phyloP scores from a whole-genome alignment of 2,329 filamentous ascomycete species.

The Colletotrichum caudatum region DNA sequence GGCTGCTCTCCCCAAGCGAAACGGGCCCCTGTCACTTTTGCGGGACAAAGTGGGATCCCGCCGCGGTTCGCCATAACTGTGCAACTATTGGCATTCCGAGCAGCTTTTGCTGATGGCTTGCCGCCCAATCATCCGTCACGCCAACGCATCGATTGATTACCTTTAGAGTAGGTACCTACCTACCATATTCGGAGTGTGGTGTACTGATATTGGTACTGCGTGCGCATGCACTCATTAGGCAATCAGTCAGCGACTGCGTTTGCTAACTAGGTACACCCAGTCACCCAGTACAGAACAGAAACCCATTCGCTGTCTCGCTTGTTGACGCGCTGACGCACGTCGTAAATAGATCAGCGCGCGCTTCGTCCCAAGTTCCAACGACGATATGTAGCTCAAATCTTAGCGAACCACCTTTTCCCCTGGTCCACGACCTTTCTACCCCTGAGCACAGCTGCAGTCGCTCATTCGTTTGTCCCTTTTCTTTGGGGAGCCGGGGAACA shows the following conservation, averaged over 20 bases:
- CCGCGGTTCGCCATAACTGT: slow-evolving; percentile 26
- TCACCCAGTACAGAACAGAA: too few relatives aligned
- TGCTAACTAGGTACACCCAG: not conserved
- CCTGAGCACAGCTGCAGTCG: slow-evolving; percentile 5
- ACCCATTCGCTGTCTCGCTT: not conserved
- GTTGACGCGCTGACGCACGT: slow-evolving; percentile 22
- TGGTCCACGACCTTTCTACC: slow-evolving; percentile 14
- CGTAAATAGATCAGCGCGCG: slow-evolving; percentile 40
- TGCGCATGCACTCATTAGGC: not conserved
- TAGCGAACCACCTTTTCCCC: slow-evolving; percentile 22
- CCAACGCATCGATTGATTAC: slow-evolving; percentile 1
- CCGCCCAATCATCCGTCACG: slow-evolving; percentile 22
- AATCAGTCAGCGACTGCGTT: not conserved
- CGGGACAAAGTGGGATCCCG: slow-evolving; percentile 30
- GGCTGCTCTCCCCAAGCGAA: slow-evolving; percentile 43
- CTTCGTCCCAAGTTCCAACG: slow-evolving; percentile 31
- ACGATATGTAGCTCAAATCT: slow-evolving; percentile 3
- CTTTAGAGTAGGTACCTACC: not conserved
- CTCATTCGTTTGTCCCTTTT: not conserved
- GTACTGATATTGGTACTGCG: too few relatives aligned
- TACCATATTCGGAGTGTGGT: too few relatives aligned
- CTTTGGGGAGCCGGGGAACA: not conserved
- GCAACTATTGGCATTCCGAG: not conserved
- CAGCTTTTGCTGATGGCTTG: not conserved
- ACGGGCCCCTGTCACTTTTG: slow-evolving; percentile 36